Percentiles rank a stretch among this genome's conserved stretches.
Evolutionary conservation across 805 yeast genomes (phyloP).

Genomic region (Babjeviella inositovora): DNA sequence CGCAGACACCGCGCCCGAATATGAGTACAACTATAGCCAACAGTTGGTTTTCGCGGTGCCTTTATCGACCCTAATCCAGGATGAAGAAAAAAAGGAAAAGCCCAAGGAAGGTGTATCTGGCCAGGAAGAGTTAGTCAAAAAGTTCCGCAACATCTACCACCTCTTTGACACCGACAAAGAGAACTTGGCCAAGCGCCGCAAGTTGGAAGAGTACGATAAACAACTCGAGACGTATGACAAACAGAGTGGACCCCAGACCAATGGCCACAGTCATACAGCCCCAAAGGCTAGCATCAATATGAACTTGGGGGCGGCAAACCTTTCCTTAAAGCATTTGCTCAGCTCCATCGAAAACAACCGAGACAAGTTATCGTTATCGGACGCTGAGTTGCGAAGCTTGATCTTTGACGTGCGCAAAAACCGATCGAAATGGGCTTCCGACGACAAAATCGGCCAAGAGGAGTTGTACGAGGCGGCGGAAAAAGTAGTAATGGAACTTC

Average conservation of each 20-base stretch:
- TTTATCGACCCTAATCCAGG: constrained; percentile 22
- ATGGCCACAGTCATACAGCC: constrained; percentile 1
- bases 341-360: constrained; percentile 66
- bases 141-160: constrained; percentile 61
- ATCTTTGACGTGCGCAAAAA: constrained; percentile 89
- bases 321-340: constrained; percentile 67
- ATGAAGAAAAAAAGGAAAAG: constrained; percentile 14
- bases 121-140: constrained; percentile 36
- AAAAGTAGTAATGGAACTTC: constrained; percentile 75
- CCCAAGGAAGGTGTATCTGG: neutral
- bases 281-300: constrained; percentile 9
- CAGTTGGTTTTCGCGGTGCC: constrained; percentile 17
- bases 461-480: constrained; percentile 96
- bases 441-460: constrained; percentile 91
- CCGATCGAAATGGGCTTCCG: constrained; percentile 95
- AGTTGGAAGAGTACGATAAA: constrained; percentile 68
- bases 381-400: constrained; percentile 67
- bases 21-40: constrained; percentile 11
- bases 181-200: constrained; percentile 58
- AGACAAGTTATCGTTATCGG: constrained; percentile 60
- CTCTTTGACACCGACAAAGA: constrained; percentile 65
- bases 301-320: constrained; percentile 56
- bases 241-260: constrained; percentile 4
- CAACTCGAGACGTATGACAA: constrained; percentile 29
- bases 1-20: no score